A percentile compares a stretch with the other conserved stretches of the same genome.
phyloP scores from a whole-genome alignment of 108 stramenopile species.

The Nannochloropsis salina region DNA sequence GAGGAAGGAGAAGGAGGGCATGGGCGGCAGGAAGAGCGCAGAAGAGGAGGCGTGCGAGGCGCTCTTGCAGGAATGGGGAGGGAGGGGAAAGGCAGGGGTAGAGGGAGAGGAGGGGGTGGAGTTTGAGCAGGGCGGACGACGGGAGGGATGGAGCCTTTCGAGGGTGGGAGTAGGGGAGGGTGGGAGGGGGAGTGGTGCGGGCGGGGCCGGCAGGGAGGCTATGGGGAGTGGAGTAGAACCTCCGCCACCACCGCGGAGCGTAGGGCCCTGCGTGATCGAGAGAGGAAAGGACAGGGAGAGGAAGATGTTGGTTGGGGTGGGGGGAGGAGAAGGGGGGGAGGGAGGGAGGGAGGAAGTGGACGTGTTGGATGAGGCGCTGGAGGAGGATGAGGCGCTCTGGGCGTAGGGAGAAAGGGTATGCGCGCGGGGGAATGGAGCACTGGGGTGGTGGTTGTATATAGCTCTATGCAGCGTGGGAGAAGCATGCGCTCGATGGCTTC shows the following conservation, averaged over 20 bases:
- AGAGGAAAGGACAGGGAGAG: not conserved
- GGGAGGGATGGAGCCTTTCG: not conserved
- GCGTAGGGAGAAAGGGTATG: not conserved
- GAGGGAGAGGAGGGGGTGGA: not conserved
- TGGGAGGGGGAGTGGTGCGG: not conserved
- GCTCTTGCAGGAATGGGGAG: not conserved
- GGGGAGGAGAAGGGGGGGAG: not conserved
- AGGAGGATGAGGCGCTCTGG: slow-evolving; percentile 11
- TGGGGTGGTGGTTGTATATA: no score
- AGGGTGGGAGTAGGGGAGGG: not conserved
- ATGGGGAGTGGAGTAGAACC: not conserved
- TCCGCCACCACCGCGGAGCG: not conserved
- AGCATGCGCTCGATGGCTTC: no score
- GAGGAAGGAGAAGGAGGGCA: not conserved
- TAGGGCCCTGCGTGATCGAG: not conserved
- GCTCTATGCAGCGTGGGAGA: no score
- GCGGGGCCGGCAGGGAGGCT: not conserved
- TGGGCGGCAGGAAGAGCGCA: not conserved
- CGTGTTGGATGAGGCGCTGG: not conserved
- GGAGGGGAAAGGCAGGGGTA: not conserved
- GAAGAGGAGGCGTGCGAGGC: not conserved
- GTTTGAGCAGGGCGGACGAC: not conserved
- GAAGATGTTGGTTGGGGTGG: not conserved
- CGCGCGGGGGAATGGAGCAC: not conserved
- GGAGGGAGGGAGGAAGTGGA: not conserved